Conservation (phyloP, 805 yeast genomes). For the Kuraishia borneana region DNA sequence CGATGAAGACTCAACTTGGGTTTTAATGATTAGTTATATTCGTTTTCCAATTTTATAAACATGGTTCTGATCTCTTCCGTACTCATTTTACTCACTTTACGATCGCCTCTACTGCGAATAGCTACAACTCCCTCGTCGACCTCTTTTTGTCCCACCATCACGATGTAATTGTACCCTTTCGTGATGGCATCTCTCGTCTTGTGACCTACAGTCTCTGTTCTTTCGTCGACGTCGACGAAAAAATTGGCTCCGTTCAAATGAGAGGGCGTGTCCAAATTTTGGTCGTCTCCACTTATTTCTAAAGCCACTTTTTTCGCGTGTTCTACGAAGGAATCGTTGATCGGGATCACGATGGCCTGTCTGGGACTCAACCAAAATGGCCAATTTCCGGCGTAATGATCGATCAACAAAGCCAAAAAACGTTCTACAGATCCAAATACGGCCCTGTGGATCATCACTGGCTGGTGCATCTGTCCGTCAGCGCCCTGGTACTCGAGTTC, state of each 20-base stretch:
- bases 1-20: constrained; percentile 39
- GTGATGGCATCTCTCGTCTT: constrained; percentile 70
- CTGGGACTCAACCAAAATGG: constrained; percentile 96
- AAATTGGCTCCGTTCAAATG: constrained; percentile 51
- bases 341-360: constrained; percentile 79
- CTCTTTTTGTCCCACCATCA: constrained; percentile 87
- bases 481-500: constrained; percentile 54
- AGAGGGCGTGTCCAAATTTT: constrained; percentile 27
- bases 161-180: constrained; percentile 66
- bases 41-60: constrained; percentile 46
- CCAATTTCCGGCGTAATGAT: constrained; percentile 89
- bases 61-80: constrained; percentile 37
- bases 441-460: constrained; percentile 95
- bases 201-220: constrained; percentile 69
- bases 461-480: constrained; percentile 43
- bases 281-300: constrained; percentile 27
- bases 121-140: constrained; percentile 46
- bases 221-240: constrained; percentile 63
- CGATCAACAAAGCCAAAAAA: constrained; percentile 81
- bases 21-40: constrained; percentile 25
- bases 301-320: constrained; percentile 40
- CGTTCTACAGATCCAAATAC: constrained; percentile 92
- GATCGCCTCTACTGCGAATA: constrained; percentile 45
- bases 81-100: constrained; percentile 31
- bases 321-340: constrained; percentile 47